phyloP scores from a whole-genome alignment of 176 grass and related monocot genomes.

The Aegilops bicornis region DNA sequence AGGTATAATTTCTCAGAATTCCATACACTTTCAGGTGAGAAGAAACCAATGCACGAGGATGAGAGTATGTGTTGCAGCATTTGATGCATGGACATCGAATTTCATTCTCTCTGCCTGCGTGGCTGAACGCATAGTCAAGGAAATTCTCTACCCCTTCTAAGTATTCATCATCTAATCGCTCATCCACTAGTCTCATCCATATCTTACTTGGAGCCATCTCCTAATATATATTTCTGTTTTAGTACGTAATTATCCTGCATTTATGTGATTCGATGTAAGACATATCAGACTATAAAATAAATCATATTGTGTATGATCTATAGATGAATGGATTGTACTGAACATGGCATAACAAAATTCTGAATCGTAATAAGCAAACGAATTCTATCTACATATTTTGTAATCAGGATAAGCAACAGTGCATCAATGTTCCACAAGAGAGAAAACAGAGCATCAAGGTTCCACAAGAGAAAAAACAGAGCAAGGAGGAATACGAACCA shows the following conservation, averaged over 20 bases:
- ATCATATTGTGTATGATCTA: neutral
- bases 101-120: neutral
- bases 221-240: neutral
- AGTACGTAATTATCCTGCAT: neutral
- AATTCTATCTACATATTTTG: neutral
- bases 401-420: neutral
- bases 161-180: neutral
- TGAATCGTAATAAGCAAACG: neutral
- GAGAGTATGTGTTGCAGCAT: constrained; percentile 29
- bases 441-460: no score
- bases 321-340: neutral
- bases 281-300: neutral
- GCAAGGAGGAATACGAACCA: neutral
- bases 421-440: neutral
- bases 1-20: constrained; percentile 9
- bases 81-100: neutral
- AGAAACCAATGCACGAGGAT: neutral
- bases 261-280: neutral
- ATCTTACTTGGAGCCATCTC: constrained; percentile 4
- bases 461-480: neutral
- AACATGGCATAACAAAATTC: neutral
- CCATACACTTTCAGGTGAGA: constrained; percentile 1
- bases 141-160: constrained; percentile 1
- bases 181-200: neutral
- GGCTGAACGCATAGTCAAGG: constrained; percentile 3